Evolutionary conservation across 495 filamentous ascomycete genomes (phyloP).

Genomic region (Platismatia glauca): DNA sequence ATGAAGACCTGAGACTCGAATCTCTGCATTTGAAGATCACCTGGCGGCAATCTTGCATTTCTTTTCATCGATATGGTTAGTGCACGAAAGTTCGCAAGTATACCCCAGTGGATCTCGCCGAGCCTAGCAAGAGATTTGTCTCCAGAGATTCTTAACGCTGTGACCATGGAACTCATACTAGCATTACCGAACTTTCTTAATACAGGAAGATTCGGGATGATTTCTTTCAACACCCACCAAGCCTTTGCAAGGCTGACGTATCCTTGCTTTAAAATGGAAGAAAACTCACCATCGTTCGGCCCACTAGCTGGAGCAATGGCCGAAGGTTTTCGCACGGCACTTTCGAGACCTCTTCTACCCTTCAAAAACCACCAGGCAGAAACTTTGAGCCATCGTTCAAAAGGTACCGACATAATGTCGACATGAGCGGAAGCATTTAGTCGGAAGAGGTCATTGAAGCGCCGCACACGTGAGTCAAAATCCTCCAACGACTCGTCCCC

Average conservation of each 20-base stretch:
- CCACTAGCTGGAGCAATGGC: background rate
- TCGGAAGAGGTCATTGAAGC: constrained; percentile 58
- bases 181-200: constrained; percentile 38
- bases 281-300: background rate
- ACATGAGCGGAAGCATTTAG: constrained; percentile 62
- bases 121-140: constrained; percentile 40
- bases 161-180: constrained; percentile 37
- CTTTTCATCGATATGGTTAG: constrained; percentile 72
- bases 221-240: constrained; percentile 67
- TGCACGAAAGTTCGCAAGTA: constrained; percentile 57
- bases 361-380: constrained; percentile 83
- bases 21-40: constrained; percentile 49
- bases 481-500: constrained; percentile 57
- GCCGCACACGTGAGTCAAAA: constrained; percentile 57
- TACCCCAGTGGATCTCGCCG: constrained; percentile 44
- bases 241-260: constrained; percentile 74
- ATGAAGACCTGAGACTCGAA: constrained; percentile 70
- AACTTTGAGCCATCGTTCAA: constrained; percentile 58
- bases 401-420: constrained; percentile 48
- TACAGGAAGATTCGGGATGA: constrained; percentile 49
- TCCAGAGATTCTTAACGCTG: constrained; percentile 39
- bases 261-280: constrained; percentile 42
- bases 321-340: constrained; percentile 42
- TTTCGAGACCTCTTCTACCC: constrained; percentile 64
- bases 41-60: constrained; percentile 61